Percentiles rank a stretch among this genome's conserved stretches.
phyloP scores from a whole-genome alignment of 108 stramenopile species.

The Nannochloropsis granulata region DNA sequence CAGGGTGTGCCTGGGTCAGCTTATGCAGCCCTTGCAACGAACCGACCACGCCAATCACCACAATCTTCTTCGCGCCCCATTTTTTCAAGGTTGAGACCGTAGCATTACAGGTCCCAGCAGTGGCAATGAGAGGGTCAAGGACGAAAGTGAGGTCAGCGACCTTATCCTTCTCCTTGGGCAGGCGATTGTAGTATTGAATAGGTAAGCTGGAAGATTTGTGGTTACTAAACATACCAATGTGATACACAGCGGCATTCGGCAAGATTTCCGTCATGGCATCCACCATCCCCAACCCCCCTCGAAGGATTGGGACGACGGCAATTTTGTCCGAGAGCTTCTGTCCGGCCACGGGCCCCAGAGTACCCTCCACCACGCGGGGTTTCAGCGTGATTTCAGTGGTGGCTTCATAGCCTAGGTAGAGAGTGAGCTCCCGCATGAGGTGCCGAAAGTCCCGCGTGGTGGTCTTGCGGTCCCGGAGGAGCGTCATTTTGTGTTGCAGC shows the following conservation, averaged over 20 bases:
- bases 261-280: conserved; percentile 86
- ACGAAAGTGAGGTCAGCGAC: conserved; percentile 60
- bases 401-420: conserved; percentile 93
- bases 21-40: conserved; percentile 52
- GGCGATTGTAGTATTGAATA: conserved; percentile 89
- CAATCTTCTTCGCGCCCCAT: conserved; percentile 51
- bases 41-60: conserved; percentile 63
- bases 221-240: conserved; percentile 44
- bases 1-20: conserved; percentile 56
- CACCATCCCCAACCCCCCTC: conserved; percentile 83
- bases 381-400: conserved; percentile 46
- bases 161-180: conserved; percentile 62
- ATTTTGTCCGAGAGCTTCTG: conserved; percentile 38
- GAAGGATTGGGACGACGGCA: conserved; percentile 80
- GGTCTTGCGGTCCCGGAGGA: conserved; percentile 45
- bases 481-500: conserved; percentile 39
- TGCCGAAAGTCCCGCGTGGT: conserved; percentile 58
- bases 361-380: background rate
- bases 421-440: conserved; percentile 75
- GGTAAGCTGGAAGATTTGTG: conserved; percentile 40
- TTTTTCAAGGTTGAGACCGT: conserved; percentile 81
- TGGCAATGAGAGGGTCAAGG: conserved; percentile 82
- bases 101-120: conserved; percentile 64
- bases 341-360: background rate
- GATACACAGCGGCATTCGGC: conserved; percentile 76